Conservation (phyloP, 768 basidiomycete genomes). For the Boletus huronensis region DNA sequence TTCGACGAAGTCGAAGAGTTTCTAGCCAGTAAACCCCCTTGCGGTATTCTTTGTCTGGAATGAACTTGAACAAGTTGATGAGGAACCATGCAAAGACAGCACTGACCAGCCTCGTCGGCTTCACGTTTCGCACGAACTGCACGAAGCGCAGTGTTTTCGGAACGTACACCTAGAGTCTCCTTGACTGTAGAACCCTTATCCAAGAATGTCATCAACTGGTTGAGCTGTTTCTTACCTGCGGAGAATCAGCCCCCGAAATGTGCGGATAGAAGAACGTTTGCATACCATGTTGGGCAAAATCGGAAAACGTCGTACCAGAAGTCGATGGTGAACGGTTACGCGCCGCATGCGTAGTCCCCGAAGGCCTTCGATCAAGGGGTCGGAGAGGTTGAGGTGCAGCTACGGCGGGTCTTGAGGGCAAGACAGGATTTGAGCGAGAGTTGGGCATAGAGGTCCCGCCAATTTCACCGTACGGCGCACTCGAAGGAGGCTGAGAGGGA, state of each 20-base stretch:
- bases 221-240: conserved; percentile 79
- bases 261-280: neutral
- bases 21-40: conserved; percentile 92
- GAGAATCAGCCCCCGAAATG: neutral
- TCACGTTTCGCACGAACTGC: conserved; percentile 84
- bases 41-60: conserved; percentile 82
- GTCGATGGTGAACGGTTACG: conserved; percentile 78
- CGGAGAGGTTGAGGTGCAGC: conserved; percentile 72
- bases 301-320: conserved; percentile 78
- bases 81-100: neutral
- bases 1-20: conserved; percentile 75
- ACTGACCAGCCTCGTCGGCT: conserved; percentile 82
- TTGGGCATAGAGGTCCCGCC: conserved; percentile 29
- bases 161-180: conserved; percentile 53
- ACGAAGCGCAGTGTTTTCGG: conserved; percentile 64
- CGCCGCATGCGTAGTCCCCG: conserved; percentile 47
- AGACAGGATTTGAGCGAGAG: conserved; percentile 45
- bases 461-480: conserved; percentile 34
- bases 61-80: neutral
- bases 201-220: conserved; percentile 80
- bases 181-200: conserved; percentile 70
- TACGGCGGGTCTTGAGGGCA: conserved; percentile 50
- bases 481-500: conserved; percentile 28
- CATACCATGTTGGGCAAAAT: conserved; percentile 79
- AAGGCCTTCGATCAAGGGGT: conserved; percentile 72